Base-by-base conservation (phyloP, 352 stramenopile species). In the Elongisporangium undulatum region DNA sequence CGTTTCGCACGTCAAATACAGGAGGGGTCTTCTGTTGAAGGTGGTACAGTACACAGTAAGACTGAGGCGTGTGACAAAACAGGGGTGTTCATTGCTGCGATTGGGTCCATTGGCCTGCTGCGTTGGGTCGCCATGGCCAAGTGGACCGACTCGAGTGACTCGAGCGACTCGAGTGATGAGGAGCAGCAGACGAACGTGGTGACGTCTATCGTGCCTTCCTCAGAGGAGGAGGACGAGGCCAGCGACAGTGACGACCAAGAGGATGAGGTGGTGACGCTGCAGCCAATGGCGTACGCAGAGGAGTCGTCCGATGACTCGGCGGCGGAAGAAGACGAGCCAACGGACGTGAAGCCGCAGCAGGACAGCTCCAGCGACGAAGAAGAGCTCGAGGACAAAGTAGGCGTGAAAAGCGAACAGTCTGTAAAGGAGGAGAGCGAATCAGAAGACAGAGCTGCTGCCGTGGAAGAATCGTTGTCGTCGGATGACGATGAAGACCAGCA, bases 171-270 rank as follows among this genome's bases (percentile, higher is more conserved):
- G 29, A 39, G 29, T 39, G 21, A 63, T 3, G 50, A 51, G 13
- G 26, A 29, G 38, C n/a, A 23, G 20, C 24, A 10, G 38, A 13
- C 26, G 21, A 34, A 4, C 20, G 34, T 45, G 29, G n/a, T 39
- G 49, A 57, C 60, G 23, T 48, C 29, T 17, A 38, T 22, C 21
- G 19, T 22, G 24, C 19, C 15, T 8, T 53, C 19, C 22, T 51
- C 54, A 22, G 64, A 74, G 12, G 62, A 55, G 52, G 48, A 50
- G 15, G 52, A 62, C 7, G 58, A 64, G 4, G 23, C 8, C n/a
- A 52, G 39, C 24, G 55, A 51, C 19, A 26, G 59, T 34, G 56
- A 65, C 4, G 55, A 64, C 12, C 29, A 56, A 48, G 48, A 61
- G 5, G 34, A 26, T 0, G 55, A 59, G 4, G 4, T 38, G n/a